Base-by-base conservation (phyloP, 2,329 filamentous ascomycete genomes). In the Fusarium begoniae region DNA sequence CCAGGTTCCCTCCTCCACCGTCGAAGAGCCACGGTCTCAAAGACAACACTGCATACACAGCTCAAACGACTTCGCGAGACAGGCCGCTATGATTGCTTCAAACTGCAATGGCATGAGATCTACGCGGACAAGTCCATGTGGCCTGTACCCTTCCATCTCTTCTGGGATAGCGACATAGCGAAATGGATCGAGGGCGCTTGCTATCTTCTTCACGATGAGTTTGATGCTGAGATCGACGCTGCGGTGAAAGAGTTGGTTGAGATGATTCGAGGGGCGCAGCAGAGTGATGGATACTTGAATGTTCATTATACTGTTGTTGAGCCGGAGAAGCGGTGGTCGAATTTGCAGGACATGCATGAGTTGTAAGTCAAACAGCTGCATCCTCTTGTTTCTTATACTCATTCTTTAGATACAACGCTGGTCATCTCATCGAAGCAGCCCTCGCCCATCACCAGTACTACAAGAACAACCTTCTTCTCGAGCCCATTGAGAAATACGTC, bases 271-370 rank as follows among this genome's bases (percentile, higher is more conserved):
- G 79, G 75, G 5, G 90, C 90, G 1, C 90, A 91, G 80, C 85
- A 88, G 60, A 79, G 82, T 3, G 90, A 92, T 75, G 90, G 90
- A 2, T 92, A 92, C 75, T 77, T 92, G 28, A 91, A 91, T 75
- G 86, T 90, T 12, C 89, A 91, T 75, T 91, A 88, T 70, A 90
- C 88, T 0, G 87, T 91, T 1, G 87, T 90, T 3, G 87, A 88
- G 48, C 88, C 88, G 0, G 84, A 81, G 0, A 86, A 87, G 58
- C 79, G 89, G 14, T 91, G 88, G 82, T 85, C 87, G 0, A 91
- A 91, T 72, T 70, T 92, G 13, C 89, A 81, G 54, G 90, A 92
- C 78, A 85, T 90, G 81, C 90, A 91, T 80, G 90, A 91, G 77
- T 77, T 91, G 84, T 89, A 80, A 81, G 83, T 32, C 11, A 10